Conservation (phyloP, 305 asterid genomes). For the Rubia peregrina region DNA sequence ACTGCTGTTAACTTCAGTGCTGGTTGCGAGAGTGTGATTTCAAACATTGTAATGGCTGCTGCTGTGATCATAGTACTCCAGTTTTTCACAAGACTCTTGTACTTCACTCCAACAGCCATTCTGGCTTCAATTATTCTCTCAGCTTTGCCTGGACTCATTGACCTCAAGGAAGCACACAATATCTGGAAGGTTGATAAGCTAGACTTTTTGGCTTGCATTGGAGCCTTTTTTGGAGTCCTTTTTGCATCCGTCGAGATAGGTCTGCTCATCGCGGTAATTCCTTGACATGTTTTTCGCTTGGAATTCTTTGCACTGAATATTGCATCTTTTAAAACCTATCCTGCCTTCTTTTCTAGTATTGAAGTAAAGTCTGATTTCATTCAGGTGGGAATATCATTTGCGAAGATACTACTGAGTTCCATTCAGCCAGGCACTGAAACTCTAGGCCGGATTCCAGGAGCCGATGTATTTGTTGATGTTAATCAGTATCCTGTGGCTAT, state of each 20-base stretch:
- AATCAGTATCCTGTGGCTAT: slow-evolving; percentile 36
- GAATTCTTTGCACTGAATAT: background rate
- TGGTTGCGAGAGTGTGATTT: slow-evolving; percentile 61
- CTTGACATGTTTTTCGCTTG: background rate
- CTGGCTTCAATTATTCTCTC: slow-evolving; percentile 75
- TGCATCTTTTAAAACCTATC: too few species aligned
- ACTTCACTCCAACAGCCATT: slow-evolving; percentile 73
- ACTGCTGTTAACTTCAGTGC: slow-evolving; percentile 77
- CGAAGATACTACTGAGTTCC: slow-evolving; percentile 25
- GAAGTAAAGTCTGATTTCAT: background rate
- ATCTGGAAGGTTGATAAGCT: slow-evolving; percentile 78
- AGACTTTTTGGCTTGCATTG: slow-evolving; percentile 77
- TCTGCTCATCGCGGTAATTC: slow-evolving; percentile 57
- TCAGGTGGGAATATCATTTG: slow-evolving; percentile 39
- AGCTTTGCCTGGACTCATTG: slow-evolving; percentile 58
- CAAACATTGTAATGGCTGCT: slow-evolving; percentile 64
- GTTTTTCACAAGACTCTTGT: slow-evolving; percentile 62
- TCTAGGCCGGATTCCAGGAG: slow-evolving; percentile 36
- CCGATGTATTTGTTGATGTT: slow-evolving; percentile 28
- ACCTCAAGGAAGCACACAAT: slow-evolving; percentile 46
- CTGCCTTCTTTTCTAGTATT: background rate
- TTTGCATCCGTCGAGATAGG: slow-evolving; percentile 70
- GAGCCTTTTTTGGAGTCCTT: slow-evolving; percentile 77
- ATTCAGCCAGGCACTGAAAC: slow-evolving; percentile 26
- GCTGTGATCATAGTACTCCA: slow-evolving; percentile 48